Evolutionary conservation across 768 basidiomycete genomes (phyloP).

Genomic region (Thelephora ganbajun): DNA sequence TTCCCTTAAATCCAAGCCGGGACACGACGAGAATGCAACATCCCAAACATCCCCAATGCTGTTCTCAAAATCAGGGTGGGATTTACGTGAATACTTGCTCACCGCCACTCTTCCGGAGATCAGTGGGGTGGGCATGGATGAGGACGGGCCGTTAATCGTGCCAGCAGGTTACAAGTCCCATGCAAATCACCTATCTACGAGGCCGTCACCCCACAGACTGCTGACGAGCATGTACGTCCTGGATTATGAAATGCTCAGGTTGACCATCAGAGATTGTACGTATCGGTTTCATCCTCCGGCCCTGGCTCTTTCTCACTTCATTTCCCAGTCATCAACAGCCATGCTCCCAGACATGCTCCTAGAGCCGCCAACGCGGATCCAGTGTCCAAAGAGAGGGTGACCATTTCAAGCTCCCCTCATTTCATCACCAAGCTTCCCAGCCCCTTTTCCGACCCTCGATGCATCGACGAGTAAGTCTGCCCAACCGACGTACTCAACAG

Average conservation of each 20-base stretch:
- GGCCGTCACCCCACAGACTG: slow-evolving; percentile 33
- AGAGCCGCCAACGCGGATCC: slow-evolving; percentile 24
- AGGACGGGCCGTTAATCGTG: slow-evolving; percentile 8
- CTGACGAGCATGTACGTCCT: slow-evolving; percentile 34
- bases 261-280: slow-evolving; percentile 25
- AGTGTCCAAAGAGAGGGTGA: slow-evolving; percentile 6
- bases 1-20: neutral
- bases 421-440: slow-evolving; percentile 8
- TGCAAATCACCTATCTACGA: slow-evolving; percentile 24
- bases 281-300: neutral
- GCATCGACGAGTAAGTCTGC: slow-evolving; percentile 21
- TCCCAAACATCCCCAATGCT: too few relatives aligned
- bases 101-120: slow-evolving; percentile 6
- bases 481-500: slow-evolving; percentile 21
- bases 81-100: slow-evolving; percentile 3
- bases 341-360: slow-evolving; percentile 22
- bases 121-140: slow-evolving; percentile 4
- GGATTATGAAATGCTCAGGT: slow-evolving; percentile 16
- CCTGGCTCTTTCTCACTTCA: neutral
- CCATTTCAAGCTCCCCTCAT: slow-evolving; percentile 21
- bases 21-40: too few relatives aligned
- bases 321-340: slow-evolving; percentile 24
- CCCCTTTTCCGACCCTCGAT: slow-evolving; percentile 4
- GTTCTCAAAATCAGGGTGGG: too few relatives aligned
- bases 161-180: slow-evolving; percentile 26